phyloP scores from a whole-genome alignment of 1,284 basidiomycete genomes.

The Ustilago crameri region DNA sequence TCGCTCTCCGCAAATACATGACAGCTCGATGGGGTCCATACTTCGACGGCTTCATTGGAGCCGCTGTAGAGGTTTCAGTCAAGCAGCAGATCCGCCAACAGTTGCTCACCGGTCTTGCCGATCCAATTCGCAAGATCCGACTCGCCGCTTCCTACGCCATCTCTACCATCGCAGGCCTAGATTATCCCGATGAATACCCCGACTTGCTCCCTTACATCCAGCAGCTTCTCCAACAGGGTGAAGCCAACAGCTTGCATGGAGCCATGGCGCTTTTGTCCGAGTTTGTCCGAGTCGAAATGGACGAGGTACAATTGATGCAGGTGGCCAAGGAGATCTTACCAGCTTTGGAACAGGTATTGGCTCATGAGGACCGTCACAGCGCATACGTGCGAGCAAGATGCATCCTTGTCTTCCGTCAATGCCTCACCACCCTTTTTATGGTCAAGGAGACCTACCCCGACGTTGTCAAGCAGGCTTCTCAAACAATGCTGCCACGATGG shows the following conservation, averaged over 20 bases:
- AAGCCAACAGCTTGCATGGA: slow-evolving; percentile 50
- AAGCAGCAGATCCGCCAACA: slow-evolving; percentile 53
- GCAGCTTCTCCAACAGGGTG: slow-evolving; percentile 42
- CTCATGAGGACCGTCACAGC: slow-evolving; percentile 38
- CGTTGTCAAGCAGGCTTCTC: slow-evolving; percentile 83
- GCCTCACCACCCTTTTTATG: slow-evolving; percentile 88
- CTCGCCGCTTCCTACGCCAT: slow-evolving; percentile 58
- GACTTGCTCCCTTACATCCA: slow-evolving; percentile 57
- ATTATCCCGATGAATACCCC: slow-evolving; percentile 65
- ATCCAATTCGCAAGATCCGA: slow-evolving; percentile 55
- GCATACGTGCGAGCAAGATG: slow-evolving; percentile 75
- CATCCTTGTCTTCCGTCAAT: slow-evolving; percentile 88
- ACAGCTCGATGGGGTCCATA: slow-evolving; percentile 61
- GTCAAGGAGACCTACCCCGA: slow-evolving; percentile 91
- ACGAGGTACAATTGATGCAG: slow-evolving; percentile 63
- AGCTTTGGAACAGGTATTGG: slow-evolving; percentile 53
- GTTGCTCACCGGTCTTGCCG: slow-evolving; percentile 53
- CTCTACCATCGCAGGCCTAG: slow-evolving; percentile 56
- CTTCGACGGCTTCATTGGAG: slow-evolving; percentile 54
- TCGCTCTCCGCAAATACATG: slow-evolving; percentile 60
- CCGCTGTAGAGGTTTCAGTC: slow-evolving; percentile 39
- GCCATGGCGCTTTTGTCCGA: slow-evolving; percentile 63
- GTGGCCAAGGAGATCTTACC: slow-evolving; percentile 61
- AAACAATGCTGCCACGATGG: slow-evolving; percentile 86
- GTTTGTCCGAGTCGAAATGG: slow-evolving; percentile 63